phyloP scores from a whole-genome alignment of 331 rosid species.

The Malus hybrid region DNA sequence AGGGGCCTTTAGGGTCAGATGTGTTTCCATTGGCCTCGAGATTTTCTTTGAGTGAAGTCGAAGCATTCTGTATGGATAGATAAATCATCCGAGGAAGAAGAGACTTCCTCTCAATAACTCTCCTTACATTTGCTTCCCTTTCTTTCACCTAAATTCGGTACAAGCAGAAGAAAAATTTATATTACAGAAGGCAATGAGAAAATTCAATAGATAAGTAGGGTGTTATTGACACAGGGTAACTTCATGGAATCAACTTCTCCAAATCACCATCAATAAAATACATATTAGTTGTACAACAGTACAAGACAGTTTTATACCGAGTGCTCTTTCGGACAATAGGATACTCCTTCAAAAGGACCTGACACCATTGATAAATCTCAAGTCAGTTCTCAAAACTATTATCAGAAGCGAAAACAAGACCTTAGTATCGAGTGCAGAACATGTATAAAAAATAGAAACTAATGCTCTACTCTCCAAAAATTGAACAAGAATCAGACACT shows the following conservation, averaged over 20 bases:
- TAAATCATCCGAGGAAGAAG: conserved; percentile 89
- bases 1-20: conserved; percentile 40
- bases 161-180: conserved; percentile 15
- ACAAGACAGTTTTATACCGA: conserved; percentile 41
- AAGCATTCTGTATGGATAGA: conserved; percentile 76
- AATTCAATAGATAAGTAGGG: background rate
- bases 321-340: conserved; percentile 59
- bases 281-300: conserved; percentile 1
- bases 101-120: conserved; percentile 71
- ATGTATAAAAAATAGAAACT: background rate
- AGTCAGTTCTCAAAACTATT: conserved; percentile 3
- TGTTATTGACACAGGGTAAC: background rate
- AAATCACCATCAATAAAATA: conserved; percentile 8
- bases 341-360: conserved; percentile 86
- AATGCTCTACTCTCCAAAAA: background rate
- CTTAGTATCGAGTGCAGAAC: background rate
- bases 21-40: conserved; percentile 56
- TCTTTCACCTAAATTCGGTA: conserved; percentile 42
- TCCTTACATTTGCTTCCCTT: conserved; percentile 54
- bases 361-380: conserved; percentile 25
- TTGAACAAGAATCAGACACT: background rate
- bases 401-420: background rate
- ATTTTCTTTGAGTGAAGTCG: conserved; percentile 61
- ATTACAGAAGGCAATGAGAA: conserved; percentile 14
- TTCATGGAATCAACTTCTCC: background rate